These are phyloP conservation scores for Nothomitra cinnamomea DNA, from an alignment of 2,329 filamentous ascomycete species.

Conservation along the genomic window DNA sequence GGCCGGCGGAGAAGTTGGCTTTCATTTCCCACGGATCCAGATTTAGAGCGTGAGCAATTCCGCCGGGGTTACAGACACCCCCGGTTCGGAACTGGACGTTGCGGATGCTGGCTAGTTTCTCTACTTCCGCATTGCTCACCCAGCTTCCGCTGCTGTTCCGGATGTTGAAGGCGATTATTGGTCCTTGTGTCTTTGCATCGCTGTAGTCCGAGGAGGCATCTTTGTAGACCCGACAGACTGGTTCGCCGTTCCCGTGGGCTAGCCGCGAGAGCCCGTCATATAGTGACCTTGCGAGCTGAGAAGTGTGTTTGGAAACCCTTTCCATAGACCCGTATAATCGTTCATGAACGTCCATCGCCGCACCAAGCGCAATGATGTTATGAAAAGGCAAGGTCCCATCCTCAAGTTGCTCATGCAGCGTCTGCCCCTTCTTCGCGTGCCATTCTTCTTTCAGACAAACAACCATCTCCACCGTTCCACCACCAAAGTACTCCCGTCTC, in stretches of 20 bases:
- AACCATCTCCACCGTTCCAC: conserved; percentile 86
- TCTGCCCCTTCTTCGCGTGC: conserved; percentile 58
- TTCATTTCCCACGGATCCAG: conserved; percentile 69
- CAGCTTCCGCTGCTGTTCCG: conserved; percentile 50
- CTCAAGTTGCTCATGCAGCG: conserved; percentile 67
- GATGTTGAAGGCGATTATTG: conserved; percentile 73
- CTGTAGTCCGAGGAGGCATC: conserved; percentile 24
- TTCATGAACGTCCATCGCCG: conserved; percentile 52
- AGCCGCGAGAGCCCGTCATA: conserved; percentile 40
- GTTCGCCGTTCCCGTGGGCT: conserved; percentile 48
- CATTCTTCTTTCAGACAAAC: conserved; percentile 60
- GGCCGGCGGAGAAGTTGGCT: conserved; percentile 68
- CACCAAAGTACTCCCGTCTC: conserved; percentile 69
- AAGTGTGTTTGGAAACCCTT: conserved; percentile 52
- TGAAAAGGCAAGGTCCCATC: conserved; percentile 87
- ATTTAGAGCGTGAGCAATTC: conserved; percentile 54
- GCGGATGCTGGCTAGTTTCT: conserved; percentile 66
- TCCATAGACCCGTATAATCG: conserved; percentile 52
- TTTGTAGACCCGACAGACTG: conserved; percentile 51
- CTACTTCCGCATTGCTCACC: conserved; percentile 69
- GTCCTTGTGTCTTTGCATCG: conserved; percentile 39
- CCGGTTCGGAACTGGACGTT: conserved; percentile 76
- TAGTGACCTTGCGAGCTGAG: conserved; percentile 43
- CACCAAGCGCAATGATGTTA: conserved; percentile 66
- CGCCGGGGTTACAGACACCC: conserved; percentile 81